Evolutionary conservation across 805 yeast genomes (phyloP), one percentile per base, ranked within the genome.

Genomic region (Maudiozyma turicensis): DNA sequence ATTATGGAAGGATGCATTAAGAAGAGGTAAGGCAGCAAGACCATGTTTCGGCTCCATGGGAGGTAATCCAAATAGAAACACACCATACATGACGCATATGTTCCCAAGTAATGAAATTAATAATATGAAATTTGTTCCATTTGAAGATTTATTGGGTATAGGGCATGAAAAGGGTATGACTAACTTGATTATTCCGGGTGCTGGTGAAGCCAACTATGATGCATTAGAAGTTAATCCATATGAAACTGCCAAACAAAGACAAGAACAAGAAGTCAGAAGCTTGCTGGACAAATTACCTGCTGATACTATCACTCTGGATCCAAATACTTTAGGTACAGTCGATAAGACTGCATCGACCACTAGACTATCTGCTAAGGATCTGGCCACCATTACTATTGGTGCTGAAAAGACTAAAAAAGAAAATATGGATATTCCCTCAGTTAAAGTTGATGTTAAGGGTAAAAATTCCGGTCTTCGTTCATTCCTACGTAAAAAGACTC

Each of bases 141-240:
- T 83, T 67, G 99, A 93, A 71, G 99, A 93, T 85, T 72, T 91
- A n/a, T 72, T 93, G 28, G 95, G 96, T 29, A 78, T 85, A 9
- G 97, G 97, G 2, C 95, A 88, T 63, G 73, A 77, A 46, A 67
- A 70, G 1, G 95, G 96, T 43, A 74, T 89, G 40, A 77, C 83
- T n/a, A 82, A 93, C n/a, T 57, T 93, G 52, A 84, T 93, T 56
- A 76, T 93, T 50, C 99, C 99, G 40, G 99, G 99, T 29, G 74
- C 97, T 40, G 99, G 99, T 72, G 99, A 93, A 71, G 96, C 99
- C 53, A 93, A 93, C 69, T 89, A 79, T 66, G 99, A 93, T 72
- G 89, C 98, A 3, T 68, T 89, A 65, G 99, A 93, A 69, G 68
- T 81, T 60, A 93, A 93, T 66, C 99, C 99, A 54, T 93, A 75